Percentiles rank a stretch among this genome's conserved stretches.
phyloP scores from a whole-genome alignment of 495 filamentous ascomycete species.

The Neurospora sp. region DNA sequence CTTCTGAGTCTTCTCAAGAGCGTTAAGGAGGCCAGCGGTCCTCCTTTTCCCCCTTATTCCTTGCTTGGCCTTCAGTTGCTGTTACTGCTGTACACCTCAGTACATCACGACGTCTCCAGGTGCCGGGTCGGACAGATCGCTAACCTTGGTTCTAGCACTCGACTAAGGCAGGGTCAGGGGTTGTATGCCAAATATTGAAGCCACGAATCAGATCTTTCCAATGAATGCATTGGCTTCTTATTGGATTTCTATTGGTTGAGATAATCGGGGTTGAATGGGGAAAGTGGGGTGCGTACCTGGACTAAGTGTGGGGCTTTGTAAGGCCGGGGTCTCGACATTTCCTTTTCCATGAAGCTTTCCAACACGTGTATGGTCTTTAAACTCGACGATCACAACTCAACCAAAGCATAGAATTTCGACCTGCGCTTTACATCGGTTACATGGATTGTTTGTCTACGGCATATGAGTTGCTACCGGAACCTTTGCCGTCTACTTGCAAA shows the following conservation, averaged over 20 bases:
- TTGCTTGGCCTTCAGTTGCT: no score
- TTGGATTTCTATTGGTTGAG: background rate
- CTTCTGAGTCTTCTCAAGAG: no score
- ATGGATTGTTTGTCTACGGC: no score
- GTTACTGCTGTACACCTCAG: no score
- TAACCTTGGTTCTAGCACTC: conserved; percentile 8
- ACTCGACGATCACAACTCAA: background rate
- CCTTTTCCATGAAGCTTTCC: background rate
- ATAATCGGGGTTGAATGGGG: background rate
- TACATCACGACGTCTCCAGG: background rate
- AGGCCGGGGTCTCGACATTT: background rate
- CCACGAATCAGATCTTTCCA: background rate
- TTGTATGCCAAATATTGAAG: background rate
- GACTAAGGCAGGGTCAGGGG: background rate
- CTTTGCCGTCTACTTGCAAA: no score
- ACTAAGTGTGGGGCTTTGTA: background rate
- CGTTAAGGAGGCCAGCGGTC: no score
- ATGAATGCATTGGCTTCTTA: background rate
- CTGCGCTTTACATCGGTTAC: no score
- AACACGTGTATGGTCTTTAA: background rate
- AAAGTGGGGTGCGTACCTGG: background rate
- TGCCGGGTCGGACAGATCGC: conserved; percentile 3
- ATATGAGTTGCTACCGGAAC: no score
- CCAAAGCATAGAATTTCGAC: no score
- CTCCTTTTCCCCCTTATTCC: no score